Evolutionary conservation across 164 flowering plant species (phyloP).

Genomic region (Nymphaea colorata): DNA sequence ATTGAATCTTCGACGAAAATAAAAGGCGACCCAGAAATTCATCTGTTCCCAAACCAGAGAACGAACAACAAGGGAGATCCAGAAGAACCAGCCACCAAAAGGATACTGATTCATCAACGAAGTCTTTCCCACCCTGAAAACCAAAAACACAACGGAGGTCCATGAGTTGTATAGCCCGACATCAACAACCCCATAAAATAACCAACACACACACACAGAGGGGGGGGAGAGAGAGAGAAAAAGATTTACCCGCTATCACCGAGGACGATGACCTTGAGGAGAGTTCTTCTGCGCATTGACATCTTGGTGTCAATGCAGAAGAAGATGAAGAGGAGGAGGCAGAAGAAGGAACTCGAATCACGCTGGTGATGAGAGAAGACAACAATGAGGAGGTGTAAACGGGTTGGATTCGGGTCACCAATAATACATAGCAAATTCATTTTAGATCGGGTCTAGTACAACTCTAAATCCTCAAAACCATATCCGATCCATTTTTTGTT

Average conservation of each 20-base stretch:
- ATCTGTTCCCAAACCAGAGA: background rate
- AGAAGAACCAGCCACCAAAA: constrained; percentile 2
- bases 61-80: background rate
- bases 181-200: background rate
- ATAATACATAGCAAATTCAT: too few relatives aligned
- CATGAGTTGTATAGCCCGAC: background rate
- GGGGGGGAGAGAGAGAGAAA: background rate
- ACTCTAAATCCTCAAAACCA: too few relatives aligned
- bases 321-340: background rate
- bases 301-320: constrained; percentile 13
- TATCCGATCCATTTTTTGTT: too few relatives aligned
- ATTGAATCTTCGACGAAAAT: too few relatives aligned
- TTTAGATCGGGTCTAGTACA: too few relatives aligned
- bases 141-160: background rate
- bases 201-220: background rate
- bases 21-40: background rate
- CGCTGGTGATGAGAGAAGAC: too few relatives aligned
- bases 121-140: constrained; percentile 83
- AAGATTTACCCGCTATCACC: constrained; percentile 84
- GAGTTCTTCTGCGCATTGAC: constrained; percentile 70
- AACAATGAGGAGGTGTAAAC: too few relatives aligned
- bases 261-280: constrained; percentile 91
- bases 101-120: constrained; percentile 98
- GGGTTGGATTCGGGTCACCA: too few relatives aligned
- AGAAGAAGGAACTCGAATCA: too few relatives aligned